A percentile compares a stretch with the other conserved stretches of the same genome.
Evolutionary conservation across 768 basidiomycete species (phyloP).

Genomic region (Galerina sulciceps): DNA sequence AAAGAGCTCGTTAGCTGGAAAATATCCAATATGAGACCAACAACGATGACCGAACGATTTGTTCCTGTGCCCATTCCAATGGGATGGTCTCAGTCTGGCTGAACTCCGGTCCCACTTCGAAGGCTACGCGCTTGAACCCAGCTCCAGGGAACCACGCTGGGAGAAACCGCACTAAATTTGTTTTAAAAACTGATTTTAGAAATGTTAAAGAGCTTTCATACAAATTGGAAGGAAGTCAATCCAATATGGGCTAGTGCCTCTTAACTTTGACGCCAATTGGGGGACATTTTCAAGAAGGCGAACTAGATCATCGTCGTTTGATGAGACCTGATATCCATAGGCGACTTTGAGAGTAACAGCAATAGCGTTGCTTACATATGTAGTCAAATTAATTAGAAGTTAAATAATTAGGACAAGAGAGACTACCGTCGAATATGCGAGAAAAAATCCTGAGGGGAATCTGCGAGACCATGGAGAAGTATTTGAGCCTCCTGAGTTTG

Average conservation of each 20-base stretch:
- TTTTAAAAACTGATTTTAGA: not conserved
- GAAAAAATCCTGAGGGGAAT: too few species aligned
- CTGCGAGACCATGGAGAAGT: slow-evolving; percentile 34
- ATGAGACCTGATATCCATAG: slow-evolving; percentile 42
- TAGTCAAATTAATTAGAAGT: not conserved
- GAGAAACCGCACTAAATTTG: slow-evolving; percentile 37
- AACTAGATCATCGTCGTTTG: slow-evolving; percentile 36
- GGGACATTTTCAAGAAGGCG: slow-evolving; percentile 34
- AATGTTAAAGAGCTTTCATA: slow-evolving; percentile 18
- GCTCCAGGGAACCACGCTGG: slow-evolving; percentile 50
- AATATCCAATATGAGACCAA: not conserved
- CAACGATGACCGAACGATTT: slow-evolving; percentile 26
- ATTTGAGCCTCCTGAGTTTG: slow-evolving; percentile 32
- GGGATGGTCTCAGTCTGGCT: slow-evolving; percentile 27
- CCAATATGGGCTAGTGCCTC: slow-evolving; percentile 37
- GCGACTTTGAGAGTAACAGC: slow-evolving; percentile 40
- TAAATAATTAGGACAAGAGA: not conserved
- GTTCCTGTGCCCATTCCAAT: slow-evolving; percentile 33
- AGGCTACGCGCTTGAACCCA: slow-evolving; percentile 38
- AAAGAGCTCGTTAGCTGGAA: not conserved
- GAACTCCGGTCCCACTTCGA: slow-evolving; percentile 19
- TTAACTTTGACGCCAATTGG: slow-evolving; percentile 24
- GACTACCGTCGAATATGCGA: slow-evolving; percentile 34
- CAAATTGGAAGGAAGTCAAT: slow-evolving; percentile 45
- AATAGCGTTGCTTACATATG: slow-evolving; percentile 33